Base-by-base conservation (phyloP, 352 stramenopile genomes). In the Phytophthora macrochlamydospora region DNA sequence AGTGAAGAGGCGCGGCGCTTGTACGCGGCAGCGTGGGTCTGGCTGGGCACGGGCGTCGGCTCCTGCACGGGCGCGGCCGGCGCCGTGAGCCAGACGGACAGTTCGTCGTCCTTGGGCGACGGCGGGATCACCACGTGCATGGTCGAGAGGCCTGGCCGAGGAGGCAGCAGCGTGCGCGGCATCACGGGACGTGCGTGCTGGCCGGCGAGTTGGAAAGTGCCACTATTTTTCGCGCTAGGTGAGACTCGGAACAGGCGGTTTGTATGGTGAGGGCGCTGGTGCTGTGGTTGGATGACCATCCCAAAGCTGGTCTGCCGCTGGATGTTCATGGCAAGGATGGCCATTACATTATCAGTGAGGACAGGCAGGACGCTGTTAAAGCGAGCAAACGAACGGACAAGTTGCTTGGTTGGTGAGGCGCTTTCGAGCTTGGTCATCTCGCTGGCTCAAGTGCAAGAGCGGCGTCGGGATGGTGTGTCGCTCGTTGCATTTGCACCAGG, bases 1-100 rank as follows among this genome's bases (percentile, higher is more conserved):
- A 89, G 57, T 6, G 81, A 90, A 18, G 76, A 71, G 2, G 81
- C 74, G 53, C 81, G 81, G 52, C 81, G 81, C 58, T 92, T 92
- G 65, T 44, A 62, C 7, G 62, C 24, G 4, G 67, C 69, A 5
- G 62, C 61, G 18, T 43, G 46, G 31, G 62, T 72, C 13, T 33
- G 9, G 18, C 4, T 37, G 3, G 46, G 46, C 1, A 12, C 24
- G 12, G 42, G 43, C n/a, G 30, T 42, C 1, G 67, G 38, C 3
- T 56, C 18, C 18, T 24, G 18, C 18, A 24, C 40, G 18, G 67
- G 46, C n/a, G 59, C 55, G 3, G 24, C 43, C 0, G 64, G 45
- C 8, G 64, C 50, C 7, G 56, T 64, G 56, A 62, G 44, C 69
- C 69, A 73, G 42, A 62, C 58, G 1, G 51, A 5, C 5, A 67